These are phyloP conservation scores for Nyctanthes arbortristis DNA, from an alignment of 257 asterid species.

Conservation along the genomic window DNA sequence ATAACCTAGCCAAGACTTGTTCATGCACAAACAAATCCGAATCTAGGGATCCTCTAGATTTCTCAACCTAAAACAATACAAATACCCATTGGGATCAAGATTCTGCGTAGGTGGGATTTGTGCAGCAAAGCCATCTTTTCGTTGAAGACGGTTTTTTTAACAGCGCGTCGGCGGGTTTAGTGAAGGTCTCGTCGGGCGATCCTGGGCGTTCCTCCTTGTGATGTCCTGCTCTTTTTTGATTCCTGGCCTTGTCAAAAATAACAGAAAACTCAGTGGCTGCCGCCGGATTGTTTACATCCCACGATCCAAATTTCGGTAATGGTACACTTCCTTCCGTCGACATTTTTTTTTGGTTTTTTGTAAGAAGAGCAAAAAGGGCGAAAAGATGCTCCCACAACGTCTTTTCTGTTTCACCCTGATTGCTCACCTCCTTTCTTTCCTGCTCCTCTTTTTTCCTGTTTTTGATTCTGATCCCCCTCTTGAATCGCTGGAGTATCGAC, in stretches of 20 bases:
- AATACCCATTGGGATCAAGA: neutral
- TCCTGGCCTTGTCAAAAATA: conserved; percentile 28
- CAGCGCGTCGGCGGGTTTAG: neutral
- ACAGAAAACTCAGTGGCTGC: conserved; percentile 19
- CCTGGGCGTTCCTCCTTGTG: neutral
- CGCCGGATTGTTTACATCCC: conserved; percentile 31
- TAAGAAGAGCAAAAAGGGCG: neutral
- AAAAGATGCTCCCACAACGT: conserved; percentile 2
- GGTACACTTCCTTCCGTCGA: conserved; percentile 20
- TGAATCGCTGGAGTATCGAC: neutral
- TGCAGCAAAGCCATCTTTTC: conserved; percentile 29
- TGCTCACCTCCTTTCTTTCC: neutral
- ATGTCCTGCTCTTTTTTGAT: conserved; percentile 15
- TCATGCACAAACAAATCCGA: neutral
- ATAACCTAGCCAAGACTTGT: conserved; percentile 3
- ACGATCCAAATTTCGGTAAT: conserved; percentile 30
- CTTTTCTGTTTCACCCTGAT: neutral
- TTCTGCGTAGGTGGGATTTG: conserved; percentile 23
- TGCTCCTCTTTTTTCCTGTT: neutral
- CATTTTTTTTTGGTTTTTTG: no score
- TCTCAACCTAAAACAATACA: neutral
- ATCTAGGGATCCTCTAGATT: neutral
- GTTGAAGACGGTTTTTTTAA: conserved; percentile 1
- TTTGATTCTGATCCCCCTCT: no score
- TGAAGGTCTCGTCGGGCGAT: neutral